These are phyloP conservation scores for Apiospora malaysiana DNA, from an alignment of 2,329 filamentous ascomycete species.

Conservation along the genomic window DNA sequence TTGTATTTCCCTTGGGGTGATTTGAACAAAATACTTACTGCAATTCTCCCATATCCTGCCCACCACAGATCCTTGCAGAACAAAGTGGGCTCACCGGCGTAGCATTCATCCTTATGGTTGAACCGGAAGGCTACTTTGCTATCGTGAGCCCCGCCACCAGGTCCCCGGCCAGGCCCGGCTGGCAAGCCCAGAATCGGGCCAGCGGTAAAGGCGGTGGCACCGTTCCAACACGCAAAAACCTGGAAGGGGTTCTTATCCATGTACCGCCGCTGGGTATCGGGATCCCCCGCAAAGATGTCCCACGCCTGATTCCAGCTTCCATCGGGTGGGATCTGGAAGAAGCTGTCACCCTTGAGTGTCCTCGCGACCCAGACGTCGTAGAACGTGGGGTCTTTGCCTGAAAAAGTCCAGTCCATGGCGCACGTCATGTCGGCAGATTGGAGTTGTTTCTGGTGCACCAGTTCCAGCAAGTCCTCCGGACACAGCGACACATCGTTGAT, in stretches of 20 bases:
- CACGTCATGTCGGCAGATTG: slow-evolving; percentile 62
- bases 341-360: slow-evolving; percentile 57
- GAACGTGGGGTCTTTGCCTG: slow-evolving; percentile 52
- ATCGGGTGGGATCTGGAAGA: slow-evolving; percentile 58
- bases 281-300: slow-evolving; percentile 60
- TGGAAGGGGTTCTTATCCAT: slow-evolving; percentile 55
- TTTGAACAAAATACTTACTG: slow-evolving; percentile 41
- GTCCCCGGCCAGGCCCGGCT: background rate
- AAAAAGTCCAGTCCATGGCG: slow-evolving; percentile 63
- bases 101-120: slow-evolving; percentile 51
- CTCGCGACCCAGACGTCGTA: slow-evolving; percentile 64
- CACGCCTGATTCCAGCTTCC: slow-evolving; percentile 55
- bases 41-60: slow-evolving; percentile 55
- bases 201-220: slow-evolving; percentile 55
- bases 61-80: slow-evolving; percentile 65
- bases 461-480: slow-evolving; percentile 62
- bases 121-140: slow-evolving; percentile 50
- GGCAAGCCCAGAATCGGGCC: slow-evolving; percentile 48
- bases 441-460: slow-evolving; percentile 52
- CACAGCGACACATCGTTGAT: slow-evolving; percentile 61
- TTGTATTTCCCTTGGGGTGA: no score
- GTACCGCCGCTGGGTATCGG: slow-evolving; percentile 42
- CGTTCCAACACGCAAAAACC: slow-evolving; percentile 68
- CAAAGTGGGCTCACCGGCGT: slow-evolving; percentile 59
- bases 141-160: background rate